A percentile compares a stretch with the other conserved stretches of the same genome.
phyloP scores from a whole-genome alignment of 768 basidiomycete species.

The Naematelia encephala region DNA sequence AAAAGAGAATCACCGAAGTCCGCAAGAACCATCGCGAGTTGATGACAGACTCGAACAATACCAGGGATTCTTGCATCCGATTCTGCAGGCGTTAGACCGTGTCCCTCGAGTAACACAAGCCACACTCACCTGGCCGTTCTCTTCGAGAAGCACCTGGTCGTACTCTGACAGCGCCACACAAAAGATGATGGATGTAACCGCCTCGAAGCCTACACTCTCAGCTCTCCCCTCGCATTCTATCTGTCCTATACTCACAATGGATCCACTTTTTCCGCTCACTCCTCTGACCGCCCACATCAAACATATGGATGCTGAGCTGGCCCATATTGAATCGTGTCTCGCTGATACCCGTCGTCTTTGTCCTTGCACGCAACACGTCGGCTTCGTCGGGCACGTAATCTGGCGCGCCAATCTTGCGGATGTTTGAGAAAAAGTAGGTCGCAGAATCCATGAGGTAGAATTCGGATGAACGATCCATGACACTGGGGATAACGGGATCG shows the following conservation, averaged over 20 bases:
- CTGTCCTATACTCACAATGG: conserved; percentile 42
- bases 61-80: conserved; percentile 69
- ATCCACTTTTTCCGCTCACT: conserved; percentile 66
- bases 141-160: conserved; percentile 68
- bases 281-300: conserved; percentile 75
- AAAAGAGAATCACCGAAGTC: conserved; percentile 60
- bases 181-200: conserved; percentile 76
- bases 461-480: conserved; percentile 57
- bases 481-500: conserved; percentile 54
- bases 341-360: conserved; percentile 83
- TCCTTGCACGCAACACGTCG: conserved; percentile 82
- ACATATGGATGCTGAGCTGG: conserved; percentile 60
- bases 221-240: background rate
- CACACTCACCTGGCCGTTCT: conserved; percentile 54
- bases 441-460: conserved; percentile 97
- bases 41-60: conserved; percentile 72
- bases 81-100: conserved; percentile 55
- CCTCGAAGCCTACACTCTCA: conserved; percentile 59
- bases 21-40: conserved; percentile 72
- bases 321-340: conserved; percentile 68
- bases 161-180: conserved; percentile 73
- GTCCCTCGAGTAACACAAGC: background rate
- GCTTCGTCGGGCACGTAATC: conserved; percentile 82
- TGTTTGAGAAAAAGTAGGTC: conserved; percentile 80
- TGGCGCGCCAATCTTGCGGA: conserved; percentile 72